Evolutionary conservation across 331 rosid genomes (phyloP).

Genomic region (Quercus phellos): DNA sequence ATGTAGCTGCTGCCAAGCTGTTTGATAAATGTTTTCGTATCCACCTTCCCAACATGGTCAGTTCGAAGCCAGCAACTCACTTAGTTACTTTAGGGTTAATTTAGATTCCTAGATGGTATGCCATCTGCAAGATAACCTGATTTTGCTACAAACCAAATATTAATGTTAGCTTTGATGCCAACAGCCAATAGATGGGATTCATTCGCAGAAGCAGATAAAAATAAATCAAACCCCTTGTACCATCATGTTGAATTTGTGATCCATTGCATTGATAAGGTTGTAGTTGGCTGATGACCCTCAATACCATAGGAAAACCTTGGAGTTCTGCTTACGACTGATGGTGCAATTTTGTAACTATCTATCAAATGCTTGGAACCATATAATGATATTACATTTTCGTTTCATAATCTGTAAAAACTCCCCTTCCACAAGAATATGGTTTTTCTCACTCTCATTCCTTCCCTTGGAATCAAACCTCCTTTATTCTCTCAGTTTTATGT

Average conservation of each 20-base stretch:
- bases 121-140: neutral
- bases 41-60: neutral
- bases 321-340: neutral
- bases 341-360: neutral
- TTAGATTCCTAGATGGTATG: neutral
- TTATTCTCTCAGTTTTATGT: neutral
- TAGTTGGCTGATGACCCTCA: neutral
- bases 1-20: neutral
- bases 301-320: neutral
- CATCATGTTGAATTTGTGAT: neutral
- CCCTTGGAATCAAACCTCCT: neutral
- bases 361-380: neutral
- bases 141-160: neutral
- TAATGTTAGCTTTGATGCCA: neutral
- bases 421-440: neutral
- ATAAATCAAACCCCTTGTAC: neutral
- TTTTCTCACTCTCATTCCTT: neutral
- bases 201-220: neutral
- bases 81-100: neutral
- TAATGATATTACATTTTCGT: neutral
- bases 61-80: neutral
- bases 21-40: neutral
- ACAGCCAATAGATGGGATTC: neutral
- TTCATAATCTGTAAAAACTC: neutral
- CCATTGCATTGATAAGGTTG: neutral